These are phyloP conservation scores for Penicillium sp. DNA, from an alignment of 2,329 filamentous ascomycete genomes.

Conservation along the genomic window DNA sequence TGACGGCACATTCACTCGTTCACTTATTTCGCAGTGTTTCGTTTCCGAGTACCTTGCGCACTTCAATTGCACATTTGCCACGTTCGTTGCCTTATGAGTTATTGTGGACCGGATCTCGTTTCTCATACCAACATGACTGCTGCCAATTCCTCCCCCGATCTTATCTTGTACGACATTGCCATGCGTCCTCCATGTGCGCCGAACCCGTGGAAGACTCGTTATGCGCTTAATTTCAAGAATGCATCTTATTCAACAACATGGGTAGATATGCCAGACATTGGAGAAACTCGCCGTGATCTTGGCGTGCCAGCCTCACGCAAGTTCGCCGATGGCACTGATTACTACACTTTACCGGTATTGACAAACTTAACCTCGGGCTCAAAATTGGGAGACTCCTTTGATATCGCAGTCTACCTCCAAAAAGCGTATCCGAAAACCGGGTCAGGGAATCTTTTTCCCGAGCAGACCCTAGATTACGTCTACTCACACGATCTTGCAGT, in stretches of 20 bases:
- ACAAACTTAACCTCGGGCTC: slow-evolving; percentile 48
- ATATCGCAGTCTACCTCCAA: slow-evolving; percentile 66
- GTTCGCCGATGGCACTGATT: slow-evolving; percentile 61
- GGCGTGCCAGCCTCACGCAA: slow-evolving; percentile 57
- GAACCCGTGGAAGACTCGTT: slow-evolving; percentile 58
- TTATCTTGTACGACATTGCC: slow-evolving; percentile 56
- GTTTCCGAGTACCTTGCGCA: not conserved
- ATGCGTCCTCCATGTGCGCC: slow-evolving; percentile 46
- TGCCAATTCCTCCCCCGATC: slow-evolving; percentile 6
- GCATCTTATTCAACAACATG: slow-evolving; percentile 56
- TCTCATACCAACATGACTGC: not conserved
- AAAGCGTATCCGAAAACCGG: slow-evolving; percentile 52
- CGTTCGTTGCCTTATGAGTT: no score
- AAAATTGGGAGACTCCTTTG: slow-evolving; percentile 65
- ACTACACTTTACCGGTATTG: slow-evolving; percentile 64
- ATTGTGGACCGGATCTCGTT: no score
- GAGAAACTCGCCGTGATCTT: slow-evolving; percentile 53
- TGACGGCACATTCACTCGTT: not conserved
- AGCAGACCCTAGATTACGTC: slow-evolving; percentile 47
- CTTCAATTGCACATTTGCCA: not conserved
- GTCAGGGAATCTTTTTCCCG: slow-evolving; percentile 55
- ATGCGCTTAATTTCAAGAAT: slow-evolving; percentile 56
- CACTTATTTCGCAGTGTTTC: no score
- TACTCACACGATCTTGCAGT: slow-evolving; percentile 34
- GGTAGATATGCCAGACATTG: slow-evolving; percentile 59